Evolutionary conservation across 768 basidiomycete species (phyloP), one percentile per base, ranked within the genome.

Genomic region (Tephrocybe sp.): DNA sequence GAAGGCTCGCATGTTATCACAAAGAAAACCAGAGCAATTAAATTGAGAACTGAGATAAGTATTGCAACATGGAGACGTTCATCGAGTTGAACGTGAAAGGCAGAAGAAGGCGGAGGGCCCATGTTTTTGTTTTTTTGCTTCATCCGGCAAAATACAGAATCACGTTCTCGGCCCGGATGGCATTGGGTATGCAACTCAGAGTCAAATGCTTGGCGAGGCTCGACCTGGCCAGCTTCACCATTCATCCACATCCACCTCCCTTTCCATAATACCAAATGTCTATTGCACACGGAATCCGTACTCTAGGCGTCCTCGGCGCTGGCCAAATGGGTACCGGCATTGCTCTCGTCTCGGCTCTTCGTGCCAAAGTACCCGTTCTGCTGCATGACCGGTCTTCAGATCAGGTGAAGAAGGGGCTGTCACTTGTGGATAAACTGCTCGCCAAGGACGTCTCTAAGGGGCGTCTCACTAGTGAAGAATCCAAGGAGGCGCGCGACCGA

Each of bases 261-360:
- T n/a, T 27, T 42, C 39, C 27, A 42, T 24, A 59, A 7, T 22
- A 13, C 30, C 40, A 52, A 34, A 82, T 83, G 80, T 69, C 78
- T 44, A 61, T 88, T 46, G 71, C 76, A 16, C 90, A 91, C 59
- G 88, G 86, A 40, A 83, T 94, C 55, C 81, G 79, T 46, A 80
- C 74, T 3, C 69, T 92, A 0, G 92, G 88, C 19, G 82, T 94
- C 54, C 75, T 94, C 29, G 88, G 89, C 38, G 84, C 88, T 16
- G 90, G 89, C 42, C 88, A 91, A 64, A 91, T 90, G 88, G 94
- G 94, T 55, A 82, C 89, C 0, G 95, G 94, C 1, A 97, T 98
- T 40, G 91, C 93, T 54, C 79, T 88, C 45, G 92, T 95, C 34
- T 77, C 92, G 16, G 87, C 91, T 31, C 73, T 94, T 19, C 83